Evolutionary conservation across 352 stramenopile genomes (phyloP), one percentile per base, ranked within the genome.

Genomic region (Saprolegnia diclina): DNA sequence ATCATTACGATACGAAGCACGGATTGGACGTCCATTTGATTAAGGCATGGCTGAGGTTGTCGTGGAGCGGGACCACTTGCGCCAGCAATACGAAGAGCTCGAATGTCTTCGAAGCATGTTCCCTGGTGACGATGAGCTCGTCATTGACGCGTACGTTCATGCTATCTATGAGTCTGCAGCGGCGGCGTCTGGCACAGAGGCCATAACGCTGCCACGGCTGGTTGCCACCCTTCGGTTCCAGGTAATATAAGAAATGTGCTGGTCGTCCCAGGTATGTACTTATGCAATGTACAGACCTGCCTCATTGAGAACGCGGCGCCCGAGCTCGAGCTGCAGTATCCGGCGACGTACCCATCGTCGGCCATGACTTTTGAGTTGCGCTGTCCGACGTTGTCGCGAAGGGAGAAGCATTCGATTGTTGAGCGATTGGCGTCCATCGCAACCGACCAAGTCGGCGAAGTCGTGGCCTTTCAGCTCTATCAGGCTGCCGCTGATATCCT

Each of bases 61-160:
- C 7, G 42, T 66, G 40, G 21, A 48, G n/a, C 18, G 38, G 13
- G 38, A 21, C 7, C 57, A 66, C 40, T 14, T 66, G 13, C 40
- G 37, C n/a, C 57, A 79, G 68, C 82, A 90, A 73, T 65, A 82
- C 54, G 82, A 90, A 19, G 83, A 92, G 73, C 74, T 89, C n/a
- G 82, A 87, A 65, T 92, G 83, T 69, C 82, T 92, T 73, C 55
- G 76, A 11, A 90, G 83, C 72, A 92, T 92, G 82, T 92, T 92
- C 53, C 77, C 74, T 1, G 70, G 64, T 16, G 53, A 42, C 0
- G 56, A 80, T 0, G 83, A 90, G 74, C 50, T 92, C 13, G 45
- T 67, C 0, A 73, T 80, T 9, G 74, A 88, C 53, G 57, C n/a
- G 1, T 50, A 71, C n/a, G 45, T 79, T 26, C 73, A 35, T 67